Evolutionary conservation across 2,329 filamentous ascomycete species (phyloP), one percentile per base, ranked within the genome.

Genomic region (Clarireedia monteithiana): DNA sequence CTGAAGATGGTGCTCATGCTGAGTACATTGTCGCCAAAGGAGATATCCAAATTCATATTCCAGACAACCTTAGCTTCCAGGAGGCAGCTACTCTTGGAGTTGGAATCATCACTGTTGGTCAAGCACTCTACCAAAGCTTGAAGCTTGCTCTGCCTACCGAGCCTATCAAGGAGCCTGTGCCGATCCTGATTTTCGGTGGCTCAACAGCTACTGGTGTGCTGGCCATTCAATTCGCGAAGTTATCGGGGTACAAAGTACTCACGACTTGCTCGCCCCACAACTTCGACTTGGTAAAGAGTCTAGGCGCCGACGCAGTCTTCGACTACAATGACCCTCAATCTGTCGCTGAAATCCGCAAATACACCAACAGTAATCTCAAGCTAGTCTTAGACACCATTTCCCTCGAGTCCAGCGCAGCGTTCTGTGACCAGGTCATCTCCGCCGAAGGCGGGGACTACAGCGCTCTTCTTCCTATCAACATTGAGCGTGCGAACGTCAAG

Each of bases 351-450:
- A 79, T 81, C 63, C 68, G 70, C 14, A 64, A 69, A 27, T 66
- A 70, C 42, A 77, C 76, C 3, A 65, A 71, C 6, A 70, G 75
- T 64, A 67, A 68, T 23, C 69, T 80, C 3, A 66, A 66, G n/a
- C 66, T 74, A n/a, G 75, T 67, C 5, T 73, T 76, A 39, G 78
- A 81, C 62, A 75, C 71, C 55, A 76, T 79, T 50, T 63, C 68
- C 3, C 30, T 36, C 6, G 30, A 24, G 5, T 26, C 45, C 2
- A 27, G 20, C 7, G 38, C 51, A 7, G 44, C 51, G 4, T 50
- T 61, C 23, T 60, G 56, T 30, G 50, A 24, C 5, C 23, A 58
- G 6, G 56, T 56, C 2, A 26, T 61, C 1, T 56, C 40, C 0
- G 51, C 7, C 14, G 34, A 30, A 30, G 9, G 27, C 27, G 27